A percentile compares a stretch with the other conserved stretches of the same genome.
These are phyloP conservation scores for Talaromyces rugulosus DNA, from an alignment of 2,329 filamentous ascomycete genomes.

Conservation along the genomic window DNA sequence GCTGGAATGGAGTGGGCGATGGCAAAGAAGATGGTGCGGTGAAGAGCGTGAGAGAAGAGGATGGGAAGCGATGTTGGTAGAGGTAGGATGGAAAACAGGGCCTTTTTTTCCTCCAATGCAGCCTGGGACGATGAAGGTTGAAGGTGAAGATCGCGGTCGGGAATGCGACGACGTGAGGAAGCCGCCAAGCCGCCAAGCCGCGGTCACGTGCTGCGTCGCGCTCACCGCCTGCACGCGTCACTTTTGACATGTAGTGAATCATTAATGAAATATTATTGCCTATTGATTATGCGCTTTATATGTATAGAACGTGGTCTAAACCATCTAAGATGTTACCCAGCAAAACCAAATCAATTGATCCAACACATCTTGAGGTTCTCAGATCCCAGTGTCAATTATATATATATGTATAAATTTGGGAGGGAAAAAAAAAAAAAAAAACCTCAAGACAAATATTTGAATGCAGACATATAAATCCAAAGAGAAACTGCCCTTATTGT, in stretches of 20 bases:
- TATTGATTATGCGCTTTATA: not conserved
- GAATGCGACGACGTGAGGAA: not conserved
- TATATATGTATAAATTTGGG: not conserved
- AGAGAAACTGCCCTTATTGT: too few relatives aligned
- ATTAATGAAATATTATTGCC: not conserved
- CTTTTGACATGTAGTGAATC: not conserved
- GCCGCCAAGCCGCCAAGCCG: not conserved
- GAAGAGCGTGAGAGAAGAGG: constrained; percentile 11
- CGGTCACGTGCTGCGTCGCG: not conserved
- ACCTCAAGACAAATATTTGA: too few relatives aligned
- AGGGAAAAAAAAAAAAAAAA: too few relatives aligned
- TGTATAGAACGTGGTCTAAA: too few relatives aligned
- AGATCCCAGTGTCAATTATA: not conserved
- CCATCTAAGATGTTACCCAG: too few relatives aligned
- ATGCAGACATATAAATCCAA: too few relatives aligned
- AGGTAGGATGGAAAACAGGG: constrained; percentile 14
- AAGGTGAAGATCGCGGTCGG: not conserved
- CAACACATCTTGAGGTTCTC: not conserved
- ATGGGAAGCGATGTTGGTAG: constrained; percentile 21
- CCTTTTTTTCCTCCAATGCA: constrained; percentile 11
- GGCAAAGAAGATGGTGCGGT: constrained; percentile 9
- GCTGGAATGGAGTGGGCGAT: constrained; percentile 1
- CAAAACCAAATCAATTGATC: not conserved
- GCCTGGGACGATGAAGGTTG: not conserved
- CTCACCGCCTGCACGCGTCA: constrained; percentile 7